phyloP scores from a whole-genome alignment of 2,329 filamentous ascomycete species.

The Simplicillium sp. region DNA sequence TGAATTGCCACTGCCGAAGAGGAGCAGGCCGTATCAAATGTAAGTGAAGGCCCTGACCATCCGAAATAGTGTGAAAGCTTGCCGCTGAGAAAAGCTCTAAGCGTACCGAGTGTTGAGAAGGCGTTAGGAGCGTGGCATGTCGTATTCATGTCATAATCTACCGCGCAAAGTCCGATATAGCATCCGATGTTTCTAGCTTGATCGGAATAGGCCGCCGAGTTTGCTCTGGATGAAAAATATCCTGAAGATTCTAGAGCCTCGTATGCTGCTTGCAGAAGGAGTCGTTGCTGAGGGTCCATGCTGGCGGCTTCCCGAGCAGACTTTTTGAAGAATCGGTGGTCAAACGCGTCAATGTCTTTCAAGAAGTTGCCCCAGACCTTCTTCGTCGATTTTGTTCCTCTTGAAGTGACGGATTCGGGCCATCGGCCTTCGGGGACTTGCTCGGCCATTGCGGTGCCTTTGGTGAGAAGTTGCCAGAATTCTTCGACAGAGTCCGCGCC shows the following conservation, averaged over 20 bases:
- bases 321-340: conserved; percentile 31
- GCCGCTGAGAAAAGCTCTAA: conserved; percentile 22
- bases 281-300: conserved; percentile 30
- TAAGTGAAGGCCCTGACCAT: conserved; percentile 24
- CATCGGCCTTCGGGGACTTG: conserved; percentile 5
- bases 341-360: conserved; percentile 17
- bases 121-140: conserved; percentile 23
- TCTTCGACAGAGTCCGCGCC: conserved; percentile 21
- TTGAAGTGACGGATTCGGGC: not conserved
- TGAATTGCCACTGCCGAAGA: conserved; percentile 25
- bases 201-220: too few relatives aligned
- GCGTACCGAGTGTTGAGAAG: conserved; percentile 25
- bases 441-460: conserved; percentile 9
- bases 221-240: conserved; percentile 7
- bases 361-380: conserved; percentile 15
- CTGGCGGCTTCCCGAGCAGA: conserved; percentile 22
- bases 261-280: conserved; percentile 28
- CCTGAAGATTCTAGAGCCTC: conserved; percentile 24
- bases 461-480: conserved; percentile 19
- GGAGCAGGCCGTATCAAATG: conserved; percentile 28
- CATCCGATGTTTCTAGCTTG: conserved; percentile 18
- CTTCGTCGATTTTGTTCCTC: not conserved
- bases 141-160: conserved; percentile 32
- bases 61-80: conserved; percentile 25
- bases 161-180: conserved; percentile 23